These are phyloP conservation scores for Diaporthe destruens DNA, from an alignment of 2,329 filamentous ascomycete genomes.

Conservation along the genomic window DNA sequence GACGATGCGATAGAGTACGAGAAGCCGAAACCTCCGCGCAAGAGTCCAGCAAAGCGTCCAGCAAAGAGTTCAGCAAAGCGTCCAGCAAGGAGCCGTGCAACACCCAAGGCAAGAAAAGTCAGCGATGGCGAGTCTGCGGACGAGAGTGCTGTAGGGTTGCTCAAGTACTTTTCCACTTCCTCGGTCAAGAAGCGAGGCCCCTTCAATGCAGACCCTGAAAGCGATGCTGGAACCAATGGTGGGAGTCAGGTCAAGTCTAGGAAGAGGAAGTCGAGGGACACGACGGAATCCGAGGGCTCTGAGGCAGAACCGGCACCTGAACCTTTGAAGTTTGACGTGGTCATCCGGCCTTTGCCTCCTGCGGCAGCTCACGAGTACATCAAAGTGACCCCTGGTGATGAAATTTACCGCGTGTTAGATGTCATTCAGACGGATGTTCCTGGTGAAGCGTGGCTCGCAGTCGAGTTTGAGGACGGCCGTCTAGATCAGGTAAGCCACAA, in stretches of 20 bases:
- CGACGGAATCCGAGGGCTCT: conserved; percentile 40
- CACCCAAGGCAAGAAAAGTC: neutral
- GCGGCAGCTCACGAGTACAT: conserved; percentile 45
- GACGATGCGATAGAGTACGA: conserved; percentile 40
- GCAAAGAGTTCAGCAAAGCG: conserved; percentile 3
- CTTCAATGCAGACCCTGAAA: neutral
- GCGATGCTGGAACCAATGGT: neutral
- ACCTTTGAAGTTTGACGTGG: conserved; percentile 46
- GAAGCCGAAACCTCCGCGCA: conserved; percentile 38
- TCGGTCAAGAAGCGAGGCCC: conserved; percentile 12
- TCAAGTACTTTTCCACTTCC: neutral
- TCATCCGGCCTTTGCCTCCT: conserved; percentile 47
- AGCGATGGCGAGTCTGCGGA: neutral
- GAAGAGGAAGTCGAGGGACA: neutral
- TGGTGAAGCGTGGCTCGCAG: conserved; percentile 49
- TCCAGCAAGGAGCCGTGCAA: neutral
- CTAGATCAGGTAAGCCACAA: conserved; percentile 57
- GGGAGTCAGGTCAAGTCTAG: neutral
- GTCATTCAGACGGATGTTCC: conserved; percentile 47
- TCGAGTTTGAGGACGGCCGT: conserved; percentile 62
- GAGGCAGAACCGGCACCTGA: conserved; percentile 31
- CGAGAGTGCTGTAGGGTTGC: conserved; percentile 8
- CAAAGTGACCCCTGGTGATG: conserved; percentile 49
- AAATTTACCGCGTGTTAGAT: conserved; percentile 54
- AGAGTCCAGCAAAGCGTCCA: conserved; percentile 13